phyloP scores from a whole-genome alignment of 2,329 filamentous ascomycete genomes.

The Paraconiothyrium brasiliense region DNA sequence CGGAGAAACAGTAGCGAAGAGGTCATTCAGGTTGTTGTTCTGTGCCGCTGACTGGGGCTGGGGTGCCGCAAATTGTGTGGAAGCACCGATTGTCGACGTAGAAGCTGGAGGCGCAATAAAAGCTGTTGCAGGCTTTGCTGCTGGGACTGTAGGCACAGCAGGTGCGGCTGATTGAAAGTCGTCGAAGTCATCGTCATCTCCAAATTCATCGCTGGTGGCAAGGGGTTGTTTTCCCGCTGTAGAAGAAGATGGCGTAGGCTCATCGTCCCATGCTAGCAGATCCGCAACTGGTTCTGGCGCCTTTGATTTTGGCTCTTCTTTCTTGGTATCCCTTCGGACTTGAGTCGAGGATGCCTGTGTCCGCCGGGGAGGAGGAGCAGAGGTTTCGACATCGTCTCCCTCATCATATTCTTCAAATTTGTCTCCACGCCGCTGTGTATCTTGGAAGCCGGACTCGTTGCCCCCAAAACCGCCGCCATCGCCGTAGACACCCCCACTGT shows the following conservation, averaged over 20 bases:
- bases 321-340: slow-evolving; percentile 63
- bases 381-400: slow-evolving; percentile 78
- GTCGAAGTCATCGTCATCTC: slow-evolving; percentile 90
- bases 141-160: slow-evolving; percentile 61
- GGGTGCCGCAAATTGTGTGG: slow-evolving; percentile 79
- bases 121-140: slow-evolving; percentile 68
- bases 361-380: slow-evolving; percentile 60
- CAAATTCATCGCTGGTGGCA: slow-evolving; percentile 55
- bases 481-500: slow-evolving; percentile 84
- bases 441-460: slow-evolving; percentile 71
- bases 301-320: slow-evolving; percentile 80
- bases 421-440: slow-evolving; percentile 70
- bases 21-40: slow-evolving; percentile 79
- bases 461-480: slow-evolving; percentile 94
- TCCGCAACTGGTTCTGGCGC: slow-evolving; percentile 80
- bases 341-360: slow-evolving; percentile 55
- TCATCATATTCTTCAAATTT: slow-evolving; percentile 98
- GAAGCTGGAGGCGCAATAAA: slow-evolving; percentile 58
- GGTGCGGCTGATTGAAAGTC: slow-evolving; percentile 88
- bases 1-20: slow-evolving; percentile 85
- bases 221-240: slow-evolving; percentile 57
- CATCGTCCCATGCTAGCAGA: slow-evolving; percentile 88
- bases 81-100: slow-evolving; percentile 59
- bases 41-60: slow-evolving; percentile 86
- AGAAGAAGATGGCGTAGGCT: slow-evolving; percentile 64